Evolutionary conservation across 305 asterid genomes (phyloP).

Genomic region (Plantago coronopus): DNA sequence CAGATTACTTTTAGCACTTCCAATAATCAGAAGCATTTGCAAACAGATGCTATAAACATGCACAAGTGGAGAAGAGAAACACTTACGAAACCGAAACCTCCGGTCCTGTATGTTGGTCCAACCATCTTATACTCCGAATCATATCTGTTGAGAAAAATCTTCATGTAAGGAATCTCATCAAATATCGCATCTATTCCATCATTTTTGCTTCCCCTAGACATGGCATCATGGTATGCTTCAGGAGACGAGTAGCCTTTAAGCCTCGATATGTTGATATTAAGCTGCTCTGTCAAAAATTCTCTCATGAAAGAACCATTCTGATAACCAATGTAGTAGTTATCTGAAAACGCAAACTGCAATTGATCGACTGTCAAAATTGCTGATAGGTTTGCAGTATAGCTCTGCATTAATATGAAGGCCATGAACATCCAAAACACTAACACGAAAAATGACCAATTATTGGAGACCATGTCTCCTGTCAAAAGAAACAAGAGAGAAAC

Average conservation of each 20-base stretch:
- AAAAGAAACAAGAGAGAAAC: background rate
- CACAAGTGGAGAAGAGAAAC: background rate
- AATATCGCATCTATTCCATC: slow-evolving; percentile 57
- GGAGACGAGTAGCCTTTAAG: slow-evolving; percentile 26
- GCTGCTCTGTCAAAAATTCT: slow-evolving; percentile 21
- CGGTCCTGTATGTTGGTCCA: slow-evolving; percentile 41
- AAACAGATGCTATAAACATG: background rate
- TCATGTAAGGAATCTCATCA: slow-evolving; percentile 62
- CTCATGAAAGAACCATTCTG: slow-evolving; percentile 38
- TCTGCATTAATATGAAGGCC: slow-evolving; percentile 58
- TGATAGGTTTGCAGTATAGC: slow-evolving; percentile 54
- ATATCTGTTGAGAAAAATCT: slow-evolving; percentile 36
- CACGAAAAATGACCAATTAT: slow-evolving; percentile 46
- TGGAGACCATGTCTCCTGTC: slow-evolving; percentile 44
- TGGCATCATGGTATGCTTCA: slow-evolving; percentile 33
- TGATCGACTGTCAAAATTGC: slow-evolving; percentile 60
- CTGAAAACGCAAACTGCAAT: slow-evolving; percentile 30
- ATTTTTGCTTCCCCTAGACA: slow-evolving; percentile 39
- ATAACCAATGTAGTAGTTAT: slow-evolving; percentile 30
- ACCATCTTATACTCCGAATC: slow-evolving; percentile 35
- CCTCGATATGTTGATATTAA: slow-evolving; percentile 25
- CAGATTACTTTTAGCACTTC: background rate
- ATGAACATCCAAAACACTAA: slow-evolving; percentile 48
- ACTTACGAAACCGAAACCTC: slow-evolving; percentile 60
- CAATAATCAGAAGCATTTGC: background rate